Evolutionary conservation across 257 asterid genomes (phyloP), one percentile per base, ranked within the genome.

Genomic region (Salvia miltiorrhiza): DNA sequence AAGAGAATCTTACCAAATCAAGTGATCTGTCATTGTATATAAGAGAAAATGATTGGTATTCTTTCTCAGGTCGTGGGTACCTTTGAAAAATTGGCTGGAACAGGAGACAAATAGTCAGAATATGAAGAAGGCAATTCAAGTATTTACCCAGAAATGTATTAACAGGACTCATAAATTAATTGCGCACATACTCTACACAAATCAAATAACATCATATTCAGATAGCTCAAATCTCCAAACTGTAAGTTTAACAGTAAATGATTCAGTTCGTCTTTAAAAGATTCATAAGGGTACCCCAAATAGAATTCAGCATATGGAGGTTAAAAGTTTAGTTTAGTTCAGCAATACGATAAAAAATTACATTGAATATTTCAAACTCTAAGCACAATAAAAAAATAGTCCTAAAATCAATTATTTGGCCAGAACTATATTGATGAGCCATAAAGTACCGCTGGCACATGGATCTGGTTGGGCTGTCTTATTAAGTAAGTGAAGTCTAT

Each of bases 21-120:
- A 92, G 90, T 55, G 98, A 92, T 70, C 98, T 86, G 77, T 92
- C 98, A 70, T 82, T 85, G 89, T 90, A 92, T 76, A 90, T 86
- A 65, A 92, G 90, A 72, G 97, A 92, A 79, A 92, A 92, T 4
- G 98, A 92, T 79, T 92, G 98, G 79, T 90, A 90, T 82, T 92
- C 98, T 82, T 92, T 92, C 90, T 92, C 98, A 19, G 97, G 98
- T 20, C 98, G 86, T 58, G 98, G 98, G 74, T 88, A 84, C 82
- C 97, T 85, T 76, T 88, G 98, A 67, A 92, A 92, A 69, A 90
- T 90, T 79, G 97, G 98, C 98, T 92, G 86, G 64, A 77, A 68
- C 72, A 65, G 73, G 81, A 69, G 21, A 64, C 64, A 53, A 66
- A 24, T 63, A 70, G 41, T 73, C 63, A 74, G 75, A 70, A 45